phyloP scores from a whole-genome alignment of 225 moss, liverwort and hornwort species.

The Marchantia paleacea region DNA sequence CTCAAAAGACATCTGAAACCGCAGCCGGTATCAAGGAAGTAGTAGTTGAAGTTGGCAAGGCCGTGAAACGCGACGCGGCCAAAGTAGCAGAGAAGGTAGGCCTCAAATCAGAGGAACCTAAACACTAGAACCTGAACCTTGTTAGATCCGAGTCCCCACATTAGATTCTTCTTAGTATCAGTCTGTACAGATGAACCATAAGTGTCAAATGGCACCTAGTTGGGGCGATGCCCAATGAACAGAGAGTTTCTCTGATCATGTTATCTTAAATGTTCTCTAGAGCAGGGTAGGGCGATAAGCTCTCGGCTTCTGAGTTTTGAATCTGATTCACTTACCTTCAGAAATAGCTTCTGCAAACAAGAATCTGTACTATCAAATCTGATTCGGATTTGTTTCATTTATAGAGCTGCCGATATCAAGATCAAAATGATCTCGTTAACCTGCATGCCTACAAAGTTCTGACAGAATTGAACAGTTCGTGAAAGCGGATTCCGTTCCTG shows the following conservation, averaged over 20 bases:
- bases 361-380: too few species aligned
- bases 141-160: neutral
- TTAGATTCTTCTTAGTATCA: neutral
- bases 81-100: constrained; percentile 55
- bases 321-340: too few species aligned
- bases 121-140: neutral
- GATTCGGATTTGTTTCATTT: too few species aligned
- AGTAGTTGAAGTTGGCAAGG: constrained; percentile 52
- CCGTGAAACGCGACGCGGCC: constrained; percentile 48
- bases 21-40: constrained; percentile 50
- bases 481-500: too few species aligned
- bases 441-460: too few species aligned
- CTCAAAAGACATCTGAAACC: constrained; percentile 37
- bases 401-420: too few species aligned
- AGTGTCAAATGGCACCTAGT: constrained; percentile 1
- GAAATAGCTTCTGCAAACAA: too few species aligned
- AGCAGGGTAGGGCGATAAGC: too few species aligned
- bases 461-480: too few species aligned
- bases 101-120: constrained; percentile 23
- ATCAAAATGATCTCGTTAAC: too few species aligned
- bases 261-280: too few species aligned
- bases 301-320: too few species aligned
- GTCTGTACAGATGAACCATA: constrained; percentile 2
- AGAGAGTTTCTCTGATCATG: neutral
- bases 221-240: neutral